Conservation (phyloP, 1,139 yeast species). For the Taphrina populina region DNA sequence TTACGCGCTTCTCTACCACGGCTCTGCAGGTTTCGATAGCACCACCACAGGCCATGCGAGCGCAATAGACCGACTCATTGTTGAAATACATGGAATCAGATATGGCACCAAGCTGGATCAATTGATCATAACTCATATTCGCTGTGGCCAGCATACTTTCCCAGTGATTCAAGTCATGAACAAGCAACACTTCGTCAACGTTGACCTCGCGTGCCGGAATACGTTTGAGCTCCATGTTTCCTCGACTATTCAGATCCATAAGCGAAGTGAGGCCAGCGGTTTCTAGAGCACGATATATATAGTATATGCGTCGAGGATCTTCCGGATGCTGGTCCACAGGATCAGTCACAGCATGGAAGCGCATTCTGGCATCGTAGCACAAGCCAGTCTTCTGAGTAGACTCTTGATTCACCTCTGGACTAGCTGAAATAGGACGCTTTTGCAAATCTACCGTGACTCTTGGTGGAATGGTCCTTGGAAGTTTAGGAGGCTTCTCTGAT, state of each 20-base stretch:
- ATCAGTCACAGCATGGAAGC: slow-evolving; percentile 92
- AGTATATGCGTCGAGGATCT: slow-evolving; percentile 92
- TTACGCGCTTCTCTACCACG: slow-evolving; percentile 87
- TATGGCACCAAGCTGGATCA: slow-evolving; percentile 78
- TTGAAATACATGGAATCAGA: slow-evolving; percentile 96
- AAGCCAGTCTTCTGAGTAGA: slow-evolving; percentile 57
- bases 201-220: slow-evolving; percentile 89
- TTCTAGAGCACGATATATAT: slow-evolving; percentile 88
- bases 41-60: slow-evolving; percentile 93
- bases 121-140: slow-evolving; percentile 69
- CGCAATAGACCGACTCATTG: slow-evolving; percentile 83
- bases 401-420: too few relatives aligned
- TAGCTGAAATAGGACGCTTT: too few relatives aligned
- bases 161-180: slow-evolving; percentile 80
- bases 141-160: slow-evolving; percentile 73
- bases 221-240: slow-evolving; percentile 86
- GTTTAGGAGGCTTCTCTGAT: too few relatives aligned
- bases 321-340: slow-evolving; percentile 99
- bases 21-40: slow-evolving; percentile 95
- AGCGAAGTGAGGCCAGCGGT: slow-evolving; percentile 89
- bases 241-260: slow-evolving; percentile 73
- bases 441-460: too few relatives aligned
- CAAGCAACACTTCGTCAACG: slow-evolving; percentile 78
- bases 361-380: slow-evolving; percentile 94
- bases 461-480: too few relatives aligned